Evolutionary conservation across 2,329 filamentous ascomycete species (phyloP).

Genomic region (Fusarium decemcellulare): DNA sequence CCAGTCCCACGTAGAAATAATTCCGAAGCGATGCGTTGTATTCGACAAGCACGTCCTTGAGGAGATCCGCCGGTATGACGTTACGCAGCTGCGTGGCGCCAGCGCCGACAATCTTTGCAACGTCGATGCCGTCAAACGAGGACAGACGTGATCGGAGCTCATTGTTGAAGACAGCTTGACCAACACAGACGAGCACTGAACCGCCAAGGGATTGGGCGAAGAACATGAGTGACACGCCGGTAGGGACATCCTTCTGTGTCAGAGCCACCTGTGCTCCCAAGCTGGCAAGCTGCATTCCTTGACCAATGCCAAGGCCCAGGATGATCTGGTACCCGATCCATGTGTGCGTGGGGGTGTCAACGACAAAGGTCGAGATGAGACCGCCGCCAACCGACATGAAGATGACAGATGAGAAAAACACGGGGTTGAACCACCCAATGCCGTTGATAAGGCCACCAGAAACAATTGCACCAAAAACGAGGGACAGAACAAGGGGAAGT

Average conservation of each 20-base stretch:
- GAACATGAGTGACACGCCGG: constrained; percentile 3
- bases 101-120: constrained; percentile 9
- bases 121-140: constrained; percentile 27
- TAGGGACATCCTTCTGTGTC: constrained; percentile 1
- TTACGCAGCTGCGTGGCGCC: constrained; percentile 20
- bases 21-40: constrained; percentile 74
- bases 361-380: constrained; percentile 55
- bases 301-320: constrained; percentile 49
- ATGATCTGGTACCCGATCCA: constrained; percentile 53
- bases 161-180: neutral
- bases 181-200: neutral
- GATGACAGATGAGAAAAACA: constrained; percentile 51
- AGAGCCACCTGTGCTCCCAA: constrained; percentile 14
- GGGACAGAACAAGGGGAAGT: constrained; percentile 40
- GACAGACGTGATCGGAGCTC: neutral
- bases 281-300: constrained; percentile 7
- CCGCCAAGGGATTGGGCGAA: constrained; percentile 7
- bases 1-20: constrained; percentile 73
- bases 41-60: constrained; percentile 47
- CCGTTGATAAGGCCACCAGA: constrained; percentile 41
- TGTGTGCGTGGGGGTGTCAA: constrained; percentile 22
- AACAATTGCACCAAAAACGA: constrained; percentile 34
- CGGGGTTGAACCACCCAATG: constrained; percentile 57
- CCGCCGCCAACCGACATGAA: constrained; percentile 54
- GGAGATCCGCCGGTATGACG: constrained; percentile 2